These are phyloP conservation scores for Cytospora leucostoma DNA, from an alignment of 2,329 filamentous ascomycete genomes.

Conservation along the genomic window DNA sequence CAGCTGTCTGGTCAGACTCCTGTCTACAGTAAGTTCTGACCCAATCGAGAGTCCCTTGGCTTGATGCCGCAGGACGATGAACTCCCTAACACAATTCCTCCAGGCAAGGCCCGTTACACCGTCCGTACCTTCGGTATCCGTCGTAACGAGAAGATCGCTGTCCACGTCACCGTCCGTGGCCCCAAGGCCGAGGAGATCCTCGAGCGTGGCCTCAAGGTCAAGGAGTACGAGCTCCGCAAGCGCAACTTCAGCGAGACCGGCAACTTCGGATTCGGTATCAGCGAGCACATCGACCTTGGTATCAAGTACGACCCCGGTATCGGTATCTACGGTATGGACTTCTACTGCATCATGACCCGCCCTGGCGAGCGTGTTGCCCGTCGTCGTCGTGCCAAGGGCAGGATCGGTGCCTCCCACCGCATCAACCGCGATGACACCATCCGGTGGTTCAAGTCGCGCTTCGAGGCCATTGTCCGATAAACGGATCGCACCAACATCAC, in stretches of 20 bases:
- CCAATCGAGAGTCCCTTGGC: not conserved
- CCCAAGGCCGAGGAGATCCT: slow-evolving; percentile 98
- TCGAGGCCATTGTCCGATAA: slow-evolving; percentile 99
- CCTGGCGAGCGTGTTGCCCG: slow-evolving; percentile 97
- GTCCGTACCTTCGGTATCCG: slow-evolving; percentile 99
- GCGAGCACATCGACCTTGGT: slow-evolving; percentile 99
- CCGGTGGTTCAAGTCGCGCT: slow-evolving; percentile 91
- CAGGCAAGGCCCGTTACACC: slow-evolving; percentile 99
- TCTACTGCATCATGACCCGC: slow-evolving; percentile 99
- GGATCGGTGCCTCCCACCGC: slow-evolving; percentile 83
- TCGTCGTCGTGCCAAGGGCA: slow-evolving; percentile 86
- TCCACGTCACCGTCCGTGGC: slow-evolving; percentile 98
- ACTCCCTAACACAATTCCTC: slow-evolving; percentile 9
- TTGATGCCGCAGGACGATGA: not conserved
- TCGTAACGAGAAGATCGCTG: slow-evolving; percentile 99
- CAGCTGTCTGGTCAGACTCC: slow-evolving; percentile 99
- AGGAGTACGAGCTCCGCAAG: slow-evolving; percentile 99
- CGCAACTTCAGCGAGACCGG: slow-evolving; percentile 99
- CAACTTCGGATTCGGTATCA: slow-evolving; percentile 99
- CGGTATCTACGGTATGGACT: slow-evolving; percentile 99
- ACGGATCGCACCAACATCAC: slow-evolving; percentile 38
- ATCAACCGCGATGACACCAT: slow-evolving; percentile 95
- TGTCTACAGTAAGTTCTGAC: slow-evolving; percentile 81
- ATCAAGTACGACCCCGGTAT: slow-evolving; percentile 99
- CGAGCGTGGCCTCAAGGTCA: slow-evolving; percentile 99